A percentile compares a stretch with the other conserved stretches of the same genome.
Evolutionary conservation across 805 yeast genomes (phyloP).

Genomic region (Candida glaebosa): DNA sequence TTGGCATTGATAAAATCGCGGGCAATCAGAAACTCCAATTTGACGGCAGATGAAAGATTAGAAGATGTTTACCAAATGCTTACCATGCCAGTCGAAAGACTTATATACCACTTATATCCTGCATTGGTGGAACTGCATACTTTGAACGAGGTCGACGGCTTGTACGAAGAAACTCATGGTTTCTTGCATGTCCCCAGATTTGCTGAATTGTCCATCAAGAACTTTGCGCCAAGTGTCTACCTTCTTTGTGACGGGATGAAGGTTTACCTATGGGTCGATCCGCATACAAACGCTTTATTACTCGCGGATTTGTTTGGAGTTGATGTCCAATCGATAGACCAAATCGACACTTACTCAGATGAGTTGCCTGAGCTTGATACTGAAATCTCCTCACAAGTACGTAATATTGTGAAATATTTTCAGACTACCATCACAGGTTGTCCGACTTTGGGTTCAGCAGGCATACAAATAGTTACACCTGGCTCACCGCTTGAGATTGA

Average conservation of each 20-base stretch:
- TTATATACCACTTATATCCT: slow-evolving; percentile 74
- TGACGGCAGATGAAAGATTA: slow-evolving; percentile 63
- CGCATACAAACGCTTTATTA: slow-evolving; percentile 61
- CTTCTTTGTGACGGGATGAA: slow-evolving; percentile 66
- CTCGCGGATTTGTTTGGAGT: slow-evolving; percentile 73
- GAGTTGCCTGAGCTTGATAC: slow-evolving; percentile 71
- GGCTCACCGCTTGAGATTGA: slow-evolving; percentile 56
- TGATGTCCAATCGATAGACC: slow-evolving; percentile 39
- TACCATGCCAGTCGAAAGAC: slow-evolving; percentile 50
- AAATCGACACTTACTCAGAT: slow-evolving; percentile 48
- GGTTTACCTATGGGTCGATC: slow-evolving; percentile 64
- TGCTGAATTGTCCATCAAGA: slow-evolving; percentile 38
- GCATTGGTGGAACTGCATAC: slow-evolving; percentile 71
- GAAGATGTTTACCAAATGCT: slow-evolving; percentile 50
- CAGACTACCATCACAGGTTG: slow-evolving; percentile 30
- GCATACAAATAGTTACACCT: slow-evolving; percentile 61
- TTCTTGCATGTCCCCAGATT: slow-evolving; percentile 49
- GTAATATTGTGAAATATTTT: slow-evolving; percentile 58
- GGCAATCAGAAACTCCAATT: slow-evolving; percentile 51
- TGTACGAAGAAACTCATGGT: slow-evolving; percentile 25
- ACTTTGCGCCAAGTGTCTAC: slow-evolving; percentile 72
- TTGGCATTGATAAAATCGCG: slow-evolving; percentile 67
- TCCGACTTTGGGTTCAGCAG: slow-evolving; percentile 25
- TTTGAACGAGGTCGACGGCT: slow-evolving; percentile 53
- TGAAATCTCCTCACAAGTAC: slow-evolving; percentile 62